Percentiles rank a stretch among this genome's conserved stretches.
Evolutionary conservation across 768 basidiomycete species (phyloP).

Genomic region (Termitomyces sp.): DNA sequence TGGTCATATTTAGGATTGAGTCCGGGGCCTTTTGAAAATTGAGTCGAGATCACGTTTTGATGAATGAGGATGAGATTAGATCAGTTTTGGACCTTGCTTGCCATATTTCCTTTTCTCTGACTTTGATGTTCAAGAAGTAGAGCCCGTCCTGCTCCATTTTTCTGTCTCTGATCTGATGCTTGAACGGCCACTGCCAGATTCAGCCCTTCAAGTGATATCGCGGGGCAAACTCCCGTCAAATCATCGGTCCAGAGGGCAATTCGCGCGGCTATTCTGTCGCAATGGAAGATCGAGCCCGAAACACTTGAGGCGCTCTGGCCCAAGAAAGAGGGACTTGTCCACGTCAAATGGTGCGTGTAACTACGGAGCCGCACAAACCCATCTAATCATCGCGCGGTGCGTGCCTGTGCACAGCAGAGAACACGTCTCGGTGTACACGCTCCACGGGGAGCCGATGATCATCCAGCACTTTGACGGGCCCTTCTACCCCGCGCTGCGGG

Average conservation of each 20-base stretch:
- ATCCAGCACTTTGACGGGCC: conserved; percentile 98
- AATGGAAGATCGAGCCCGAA: conserved; percentile 79
- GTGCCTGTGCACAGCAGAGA: conserved; percentile 68
- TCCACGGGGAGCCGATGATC: conserved; percentile 84
- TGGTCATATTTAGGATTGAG: too few relatives aligned
- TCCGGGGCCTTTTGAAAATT: too few relatives aligned
- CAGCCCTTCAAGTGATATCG: conserved; percentile 72
- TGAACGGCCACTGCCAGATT: conserved; percentile 44
- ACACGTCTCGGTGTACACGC: conserved; percentile 89
- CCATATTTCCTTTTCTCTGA: neutral
- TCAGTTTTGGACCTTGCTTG: neutral
- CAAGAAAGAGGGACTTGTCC: conserved; percentile 93
- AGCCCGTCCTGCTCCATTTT: conserved; percentile 9
- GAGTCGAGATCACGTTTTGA: conserved; percentile 11
- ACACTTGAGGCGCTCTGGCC: conserved; percentile 93
- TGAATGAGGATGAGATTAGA: neutral
- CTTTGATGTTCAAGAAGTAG: conserved; percentile 75
- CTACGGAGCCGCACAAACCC: conserved; percentile 11
- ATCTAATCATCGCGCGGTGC: conserved; percentile 15
- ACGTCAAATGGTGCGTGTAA: conserved; percentile 85
- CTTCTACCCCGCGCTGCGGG: conserved; percentile 80
- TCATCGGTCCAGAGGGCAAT: conserved; percentile 91
- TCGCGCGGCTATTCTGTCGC: conserved; percentile 72
- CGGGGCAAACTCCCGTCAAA: conserved; percentile 89
- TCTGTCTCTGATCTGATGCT: conserved; percentile 5